Conservation (phyloP, 805 yeast species). For the Starmerella asiatica region DNA sequence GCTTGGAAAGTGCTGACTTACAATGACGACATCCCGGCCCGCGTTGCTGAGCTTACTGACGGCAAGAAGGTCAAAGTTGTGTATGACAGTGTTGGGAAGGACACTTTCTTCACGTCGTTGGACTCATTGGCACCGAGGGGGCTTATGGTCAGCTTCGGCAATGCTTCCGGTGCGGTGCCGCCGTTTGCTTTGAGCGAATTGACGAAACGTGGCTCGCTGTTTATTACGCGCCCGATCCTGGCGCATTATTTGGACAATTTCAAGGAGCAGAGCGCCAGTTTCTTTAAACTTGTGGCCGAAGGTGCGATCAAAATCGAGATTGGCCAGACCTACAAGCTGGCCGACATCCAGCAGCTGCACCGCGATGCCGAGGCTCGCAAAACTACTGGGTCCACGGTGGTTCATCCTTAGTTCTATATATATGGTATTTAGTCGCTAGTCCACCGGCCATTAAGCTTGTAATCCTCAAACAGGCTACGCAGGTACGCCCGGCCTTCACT, state of each 20-base stretch:
- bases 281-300: conserved; percentile 24
- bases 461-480: conserved; percentile 55
- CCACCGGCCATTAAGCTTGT: conserved; percentile 74
- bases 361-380: conserved; percentile 46
- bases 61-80: conserved; percentile 26
- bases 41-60: conserved; percentile 25
- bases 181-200: conserved; percentile 43
- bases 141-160: conserved; percentile 63
- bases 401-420: conserved; percentile 2
- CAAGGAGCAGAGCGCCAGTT: conserved; percentile 9
- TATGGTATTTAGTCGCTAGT: conserved; percentile 31
- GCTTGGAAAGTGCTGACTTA: conserved; percentile 54
- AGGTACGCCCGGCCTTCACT: conserved; percentile 53
- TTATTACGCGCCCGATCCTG: conserved; percentile 49
- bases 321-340: conserved; percentile 39
- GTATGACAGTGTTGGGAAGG: conserved; percentile 39
- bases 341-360: conserved; percentile 48
- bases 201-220: conserved; percentile 46
- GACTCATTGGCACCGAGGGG: conserved; percentile 52
- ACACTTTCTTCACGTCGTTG: conserved; percentile 53
- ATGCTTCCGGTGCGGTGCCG: conserved; percentile 72
- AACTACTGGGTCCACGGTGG: conserved; percentile 41
- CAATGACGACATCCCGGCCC: conserved; percentile 23
- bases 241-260: conserved; percentile 38
- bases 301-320: conserved; percentile 32